Evolutionary conservation across 163 green algal species (phyloP), one percentile per base, ranked within the genome.

Genomic region (Volvox carteri): DNA sequence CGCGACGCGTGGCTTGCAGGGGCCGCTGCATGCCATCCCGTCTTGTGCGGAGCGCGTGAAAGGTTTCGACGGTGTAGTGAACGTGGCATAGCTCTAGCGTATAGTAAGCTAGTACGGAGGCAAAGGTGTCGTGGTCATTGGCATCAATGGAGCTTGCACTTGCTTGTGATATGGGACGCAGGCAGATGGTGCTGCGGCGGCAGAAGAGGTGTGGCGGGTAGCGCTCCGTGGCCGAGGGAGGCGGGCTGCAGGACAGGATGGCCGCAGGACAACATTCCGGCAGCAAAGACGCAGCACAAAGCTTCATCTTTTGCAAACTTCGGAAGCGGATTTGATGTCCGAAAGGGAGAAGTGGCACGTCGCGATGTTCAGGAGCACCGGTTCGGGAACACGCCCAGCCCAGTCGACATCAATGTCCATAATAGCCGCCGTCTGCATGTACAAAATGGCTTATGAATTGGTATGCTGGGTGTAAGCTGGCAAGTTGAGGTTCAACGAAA

Each of bases 141-240:
- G 72, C 14, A 23, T 60, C 72, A 2, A 42, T 50, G 1, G 25
- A 23, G 58, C 12, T 9, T 7, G 76, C 21, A 11, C 37, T 56
- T 18, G 39, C 0, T 37, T 30, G 5, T 11, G 79, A 70, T 5
- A 86, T 60, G 28, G 79, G 79, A 25, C 78, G 79, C 42, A 52
- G 6, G 79, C 79, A 86, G n/a, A 52, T 16, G 2, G 79, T 78
- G 25, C 41, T 18, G 25, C 2, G 5, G 1, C n/a, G 58, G 30
- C 25, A 48, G 62, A 86, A 86, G 12, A 78, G 79, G 79, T 86
- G 79, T 30, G 60, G 42, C n/a, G 79, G 79, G 44, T 54, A 78
- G 21, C 42, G 79, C 62, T 86, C 79, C 0, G 28, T 6, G 19
- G 62, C 67, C 23, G 75, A 30, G 9, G 30, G 30, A 52, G 41